phyloP scores from a whole-genome alignment of 306 rosid genomes.

The Nissolia schottii region DNA sequence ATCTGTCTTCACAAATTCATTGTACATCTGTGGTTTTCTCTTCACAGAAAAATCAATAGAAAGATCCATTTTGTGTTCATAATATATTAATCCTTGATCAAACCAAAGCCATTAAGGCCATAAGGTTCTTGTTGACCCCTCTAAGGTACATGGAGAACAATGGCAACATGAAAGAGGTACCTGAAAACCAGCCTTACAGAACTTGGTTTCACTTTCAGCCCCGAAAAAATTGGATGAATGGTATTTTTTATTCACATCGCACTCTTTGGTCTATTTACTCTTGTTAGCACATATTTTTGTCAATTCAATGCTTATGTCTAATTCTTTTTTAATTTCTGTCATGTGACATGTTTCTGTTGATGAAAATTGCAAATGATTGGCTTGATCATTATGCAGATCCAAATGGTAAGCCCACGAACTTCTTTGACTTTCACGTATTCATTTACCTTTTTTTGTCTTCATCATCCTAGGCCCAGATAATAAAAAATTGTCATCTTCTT shows the following conservation, averaged over 20 bases:
- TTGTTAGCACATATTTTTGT: not conserved
- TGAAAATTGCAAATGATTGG: slow-evolving; percentile 4
- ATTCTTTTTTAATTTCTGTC: slow-evolving; percentile 5
- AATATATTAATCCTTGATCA: not conserved
- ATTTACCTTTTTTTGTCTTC: not conserved
- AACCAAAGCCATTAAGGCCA: not conserved
- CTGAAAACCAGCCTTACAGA: slow-evolving; percentile 31
- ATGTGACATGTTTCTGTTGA: slow-evolving; percentile 30
- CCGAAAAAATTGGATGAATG: slow-evolving; percentile 43
- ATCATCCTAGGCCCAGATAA: not conserved
- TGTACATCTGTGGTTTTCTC: not conserved
- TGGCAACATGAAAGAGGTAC: not conserved
- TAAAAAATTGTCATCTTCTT: not conserved
- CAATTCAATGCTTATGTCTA: not conserved
- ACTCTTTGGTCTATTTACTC: not conserved
- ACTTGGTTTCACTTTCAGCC: slow-evolving; percentile 40
- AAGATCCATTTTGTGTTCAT: not conserved
- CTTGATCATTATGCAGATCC: slow-evolving; percentile 49
- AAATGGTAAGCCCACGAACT: slow-evolving; percentile 34
- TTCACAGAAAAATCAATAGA: not conserved
- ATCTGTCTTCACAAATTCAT: not conserved
- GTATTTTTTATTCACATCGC: slow-evolving; percentile 15
- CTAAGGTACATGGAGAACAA: not conserved
- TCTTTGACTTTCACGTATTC: not conserved
- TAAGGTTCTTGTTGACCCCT: not conserved